Base-by-base conservation (phyloP, 1,284 basidiomycete genomes). In the Puccinia horiana region DNA sequence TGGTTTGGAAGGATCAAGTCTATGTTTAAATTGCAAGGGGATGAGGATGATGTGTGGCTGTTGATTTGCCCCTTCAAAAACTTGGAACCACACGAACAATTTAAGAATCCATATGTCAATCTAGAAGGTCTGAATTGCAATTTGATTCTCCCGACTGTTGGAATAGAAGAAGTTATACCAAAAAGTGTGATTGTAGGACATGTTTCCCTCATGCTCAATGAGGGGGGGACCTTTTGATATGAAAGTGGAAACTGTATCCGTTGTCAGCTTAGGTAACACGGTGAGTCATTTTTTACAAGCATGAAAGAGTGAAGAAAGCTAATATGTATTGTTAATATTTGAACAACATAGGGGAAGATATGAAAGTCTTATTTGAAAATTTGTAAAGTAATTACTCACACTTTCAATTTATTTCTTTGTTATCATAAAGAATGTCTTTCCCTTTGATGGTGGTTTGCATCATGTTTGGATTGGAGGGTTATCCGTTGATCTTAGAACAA, bases 241-340 rank as follows among this genome's bases (percentile, higher is more conserved):
- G 56, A 58, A 29, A 58, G 56, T n/a, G 56, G 56, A 58, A 58
- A 58, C 56, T 8, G 56, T 58, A 58, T 58, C 56, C 20, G 56
- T 58, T 8, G 20, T 58, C 56, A 58, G 56, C 56, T 58, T 58
- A 20, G 20, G 56, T 8, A 58, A 8, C 6, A 58, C 56, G 20
- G 23, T 8, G 20, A 8, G 56, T 58, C 20, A n/a, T n/a, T n/a
- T n/a, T n/a, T 58, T 58, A 6, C 20, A 8, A 8, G 56, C 20
- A 8, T 20, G 6, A 8, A 58, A 58, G 6, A 29, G 20, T 8
- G 56, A 29, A 58, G 8, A n/a, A n/a, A 23, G 20, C 56, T 58
- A 58, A 58, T 6, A 58, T 58, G 56, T 20, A 58, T 6, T 6
- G 8, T 58, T 58, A 20, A 23, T 8, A 5, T n/a, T n/a, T n/a